Percentiles rank a stretch among this genome's conserved stretches.
Evolutionary conservation across 2,329 filamentous ascomycete genomes (phyloP).

Genomic region (Pseudogymnoascus sp.): DNA sequence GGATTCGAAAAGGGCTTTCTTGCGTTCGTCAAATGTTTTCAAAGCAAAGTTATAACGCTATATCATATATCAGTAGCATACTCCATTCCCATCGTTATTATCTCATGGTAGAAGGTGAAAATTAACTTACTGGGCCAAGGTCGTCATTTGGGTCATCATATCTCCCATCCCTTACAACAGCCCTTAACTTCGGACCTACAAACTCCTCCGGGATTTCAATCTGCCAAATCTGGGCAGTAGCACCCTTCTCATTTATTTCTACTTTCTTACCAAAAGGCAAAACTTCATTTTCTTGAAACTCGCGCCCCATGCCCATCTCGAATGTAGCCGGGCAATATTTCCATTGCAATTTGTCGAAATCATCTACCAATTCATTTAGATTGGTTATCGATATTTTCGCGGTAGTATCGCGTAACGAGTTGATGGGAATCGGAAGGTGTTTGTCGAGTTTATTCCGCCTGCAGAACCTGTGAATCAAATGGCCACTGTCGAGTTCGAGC

Average conservation of each 20-base stretch:
- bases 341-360: slow-evolving; percentile 21
- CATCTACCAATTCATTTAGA: slow-evolving; percentile 10
- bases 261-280: slow-evolving; percentile 20
- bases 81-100: not conserved
- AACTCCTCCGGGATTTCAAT: not conserved
- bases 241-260: slow-evolving; percentile 23
- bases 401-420: not conserved
- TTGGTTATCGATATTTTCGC: slow-evolving; percentile 4
- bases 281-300: not conserved
- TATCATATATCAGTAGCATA: slow-evolving; percentile 10
- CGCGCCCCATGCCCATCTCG: not conserved
- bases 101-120: not conserved
- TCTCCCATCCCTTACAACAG: not conserved
- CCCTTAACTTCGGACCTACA: not conserved
- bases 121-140: not conserved
- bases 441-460: slow-evolving; percentile 15
- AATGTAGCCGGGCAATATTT: slow-evolving; percentile 19
- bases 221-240: slow-evolving; percentile 22
- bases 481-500: slow-evolving; percentile 15
- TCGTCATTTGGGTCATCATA: not conserved
- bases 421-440: slow-evolving; percentile 2
- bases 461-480: slow-evolving; percentile 20
- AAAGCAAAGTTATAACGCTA: slow-evolving; percentile 26
- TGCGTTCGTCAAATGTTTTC: slow-evolving; percentile 22
- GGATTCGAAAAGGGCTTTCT: slow-evolving; percentile 18